Evolutionary conservation across 805 yeast genomes (phyloP), one percentile per base, ranked within the genome.

Genomic region (Yarrowia hollandica): DNA sequence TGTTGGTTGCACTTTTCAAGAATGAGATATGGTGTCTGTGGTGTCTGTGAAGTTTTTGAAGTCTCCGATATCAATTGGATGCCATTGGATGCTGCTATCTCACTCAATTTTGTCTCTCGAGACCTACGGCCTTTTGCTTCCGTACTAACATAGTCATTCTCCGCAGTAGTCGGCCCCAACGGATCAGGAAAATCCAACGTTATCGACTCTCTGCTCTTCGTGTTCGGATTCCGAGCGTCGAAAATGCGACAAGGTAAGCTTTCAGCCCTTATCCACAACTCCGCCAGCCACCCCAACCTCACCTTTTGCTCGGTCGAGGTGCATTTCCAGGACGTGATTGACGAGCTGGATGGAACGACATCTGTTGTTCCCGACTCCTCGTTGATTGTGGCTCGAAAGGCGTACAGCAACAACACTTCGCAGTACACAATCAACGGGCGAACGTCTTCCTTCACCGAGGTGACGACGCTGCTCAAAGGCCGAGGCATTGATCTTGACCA

Each of bases 181-280:
- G 99, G 99, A 8, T 87, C 96, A 11, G 99, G 99, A 2, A 94
- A 94, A 72, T 91, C 98, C 14, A 94, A 95, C 68, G 97, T 94
- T 64, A 94, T 94, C 71, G 99, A 95, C 71, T 90, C 97, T 5
- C 83, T 94, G 78, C 79, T 95, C 30, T 94, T 94, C 71, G 99
- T 95, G 1, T 94, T 94, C 75, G 99, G 99, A 0, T 94, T 94
- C 73, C 78, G 98, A 61, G 98, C 99, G 0, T 83, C 84, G 69
- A 94, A 95, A 70, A 90, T 94, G 97, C 84, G 99, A 68, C 99
- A 94, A 66, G 88, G 92, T 1, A 92, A 90, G 68, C 72, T 94
- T n/a, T 84, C 94, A 1, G 97, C 91, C 60, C 78, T 94, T 68
- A 94, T 94, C 64, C 99, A 94, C 72, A 88, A 89, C 65, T 92